A percentile compares a stretch with the other conserved stretches of the same genome.
These are phyloP conservation scores for Sinapis alba DNA, from an alignment of 441 rosid genomes.

Conservation along the genomic window DNA sequence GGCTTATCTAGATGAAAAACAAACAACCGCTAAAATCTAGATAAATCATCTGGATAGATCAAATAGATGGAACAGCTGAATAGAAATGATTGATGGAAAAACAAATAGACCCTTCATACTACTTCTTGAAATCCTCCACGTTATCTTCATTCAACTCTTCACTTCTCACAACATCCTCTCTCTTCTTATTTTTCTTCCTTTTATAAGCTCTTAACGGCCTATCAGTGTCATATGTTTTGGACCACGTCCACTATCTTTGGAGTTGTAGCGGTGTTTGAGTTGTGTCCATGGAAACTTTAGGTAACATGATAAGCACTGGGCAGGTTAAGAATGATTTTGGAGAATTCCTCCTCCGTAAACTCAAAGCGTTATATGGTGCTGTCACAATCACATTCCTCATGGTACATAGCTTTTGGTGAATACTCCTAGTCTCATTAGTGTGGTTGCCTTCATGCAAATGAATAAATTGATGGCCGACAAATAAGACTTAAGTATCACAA, in stretches of 20 bases:
- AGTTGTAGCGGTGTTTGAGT: too few relatives aligned
- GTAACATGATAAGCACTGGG: slow-evolving; percentile 10
- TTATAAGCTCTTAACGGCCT: not conserved
- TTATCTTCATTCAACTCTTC: too few relatives aligned
- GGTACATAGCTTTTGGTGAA: slow-evolving; percentile 50
- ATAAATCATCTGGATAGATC: too few relatives aligned
- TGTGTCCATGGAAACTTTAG: not conserved
- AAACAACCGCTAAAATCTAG: too few relatives aligned
- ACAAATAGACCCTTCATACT: too few relatives aligned
- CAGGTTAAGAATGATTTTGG: slow-evolving; percentile 69
- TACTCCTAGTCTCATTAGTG: not conserved
- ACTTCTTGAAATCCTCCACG: too few relatives aligned
- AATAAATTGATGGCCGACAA: not conserved
- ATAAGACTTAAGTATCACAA: slow-evolving; percentile 3
- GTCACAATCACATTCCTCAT: slow-evolving; percentile 88
- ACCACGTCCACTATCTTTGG: too few relatives aligned
- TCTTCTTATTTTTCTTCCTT: too few relatives aligned
- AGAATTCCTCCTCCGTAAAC: slow-evolving; percentile 60
- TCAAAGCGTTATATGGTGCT: slow-evolving; percentile 84
- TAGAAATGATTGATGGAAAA: too few relatives aligned
- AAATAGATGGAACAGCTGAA: too few relatives aligned
- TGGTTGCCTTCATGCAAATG: not conserved
- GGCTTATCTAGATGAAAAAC: too few relatives aligned
- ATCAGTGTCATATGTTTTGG: not conserved
- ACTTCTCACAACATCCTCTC: too few relatives aligned